These are phyloP conservation scores for Plasmodium blacklocki DNA, from an alignment of 169 alveolate genomes.

Conservation along the genomic window DNA sequence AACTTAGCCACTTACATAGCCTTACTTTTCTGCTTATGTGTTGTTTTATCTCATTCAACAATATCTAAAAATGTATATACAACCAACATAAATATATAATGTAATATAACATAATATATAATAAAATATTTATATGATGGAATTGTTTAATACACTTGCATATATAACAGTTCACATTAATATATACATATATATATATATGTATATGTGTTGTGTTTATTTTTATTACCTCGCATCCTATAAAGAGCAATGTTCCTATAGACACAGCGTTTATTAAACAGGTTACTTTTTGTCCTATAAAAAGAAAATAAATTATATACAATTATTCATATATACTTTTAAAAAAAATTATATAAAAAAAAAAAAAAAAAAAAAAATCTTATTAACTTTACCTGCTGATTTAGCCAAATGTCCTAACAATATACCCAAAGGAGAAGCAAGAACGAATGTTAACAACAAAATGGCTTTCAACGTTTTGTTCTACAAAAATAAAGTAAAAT, in stretches of 20 bases:
- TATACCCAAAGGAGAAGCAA: constrained; percentile 61
- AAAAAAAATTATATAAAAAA: no score
- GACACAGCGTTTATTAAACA: constrained; percentile 57
- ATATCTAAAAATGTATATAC: constrained; percentile 26
- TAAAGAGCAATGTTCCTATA: constrained; percentile 53
- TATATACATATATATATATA: not conserved
- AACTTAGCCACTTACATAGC: constrained; percentile 49
- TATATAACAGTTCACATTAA: not conserved
- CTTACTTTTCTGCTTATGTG: constrained; percentile 32
- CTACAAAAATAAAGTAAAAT: constrained; percentile 7
- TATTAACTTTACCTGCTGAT: constrained; percentile 20
- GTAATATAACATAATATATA: not conserved
- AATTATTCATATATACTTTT: not conserved
- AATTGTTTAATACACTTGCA: not conserved
- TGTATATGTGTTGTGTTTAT: not conserved
- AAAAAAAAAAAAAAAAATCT: no score
- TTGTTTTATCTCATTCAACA: constrained; percentile 56
- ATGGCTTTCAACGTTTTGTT: constrained; percentile 39
- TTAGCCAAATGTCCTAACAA: constrained; percentile 37
- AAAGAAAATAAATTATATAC: not conserved
- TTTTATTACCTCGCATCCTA: constrained; percentile 59
- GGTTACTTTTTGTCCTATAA: constrained; percentile 48
- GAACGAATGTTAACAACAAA: constrained; percentile 19
- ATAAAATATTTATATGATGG: not conserved
- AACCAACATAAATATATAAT: not conserved